Conservation (phyloP, 345 rosid genomes). For the Eucalyptus guilfoylei region DNA sequence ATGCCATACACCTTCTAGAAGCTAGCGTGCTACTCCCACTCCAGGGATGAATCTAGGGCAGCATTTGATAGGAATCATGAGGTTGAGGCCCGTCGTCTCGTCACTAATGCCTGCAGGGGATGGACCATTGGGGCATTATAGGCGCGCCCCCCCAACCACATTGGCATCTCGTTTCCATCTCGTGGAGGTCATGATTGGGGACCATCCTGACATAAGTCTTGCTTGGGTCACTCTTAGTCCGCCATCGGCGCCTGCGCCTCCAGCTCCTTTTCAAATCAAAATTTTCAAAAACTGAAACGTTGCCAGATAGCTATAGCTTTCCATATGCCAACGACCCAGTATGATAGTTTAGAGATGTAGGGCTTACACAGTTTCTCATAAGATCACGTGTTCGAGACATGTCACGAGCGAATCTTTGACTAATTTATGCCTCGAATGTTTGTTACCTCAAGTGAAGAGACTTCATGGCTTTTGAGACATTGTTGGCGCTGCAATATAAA, state of each 20-base stretch:
- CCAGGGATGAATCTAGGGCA: background rate
- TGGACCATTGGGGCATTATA: background rate
- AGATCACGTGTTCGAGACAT: background rate
- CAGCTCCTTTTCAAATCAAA: background rate
- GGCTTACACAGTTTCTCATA: background rate
- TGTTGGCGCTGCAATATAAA: background rate
- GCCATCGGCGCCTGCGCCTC: background rate
- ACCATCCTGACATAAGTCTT: background rate
- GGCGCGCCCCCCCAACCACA: background rate
- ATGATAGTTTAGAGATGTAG: no score
- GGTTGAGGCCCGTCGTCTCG: background rate
- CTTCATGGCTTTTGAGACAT: background rate
- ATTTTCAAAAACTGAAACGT: background rate
- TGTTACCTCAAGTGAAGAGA: background rate
- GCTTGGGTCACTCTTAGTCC: background rate
- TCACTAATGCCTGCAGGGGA: background rate
- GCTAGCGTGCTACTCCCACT: background rate
- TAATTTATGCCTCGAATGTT: background rate
- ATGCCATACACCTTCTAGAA: background rate
- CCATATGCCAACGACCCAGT: background rate
- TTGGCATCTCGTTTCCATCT: background rate
- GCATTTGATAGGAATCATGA: background rate
- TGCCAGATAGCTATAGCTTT: background rate
- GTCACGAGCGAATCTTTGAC: background rate
- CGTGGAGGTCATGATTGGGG: background rate